A percentile compares a stretch with the other conserved stretches of the same genome.
Conservation (phyloP, 257 asterid species). For the Solanum verrucosum region DNA sequence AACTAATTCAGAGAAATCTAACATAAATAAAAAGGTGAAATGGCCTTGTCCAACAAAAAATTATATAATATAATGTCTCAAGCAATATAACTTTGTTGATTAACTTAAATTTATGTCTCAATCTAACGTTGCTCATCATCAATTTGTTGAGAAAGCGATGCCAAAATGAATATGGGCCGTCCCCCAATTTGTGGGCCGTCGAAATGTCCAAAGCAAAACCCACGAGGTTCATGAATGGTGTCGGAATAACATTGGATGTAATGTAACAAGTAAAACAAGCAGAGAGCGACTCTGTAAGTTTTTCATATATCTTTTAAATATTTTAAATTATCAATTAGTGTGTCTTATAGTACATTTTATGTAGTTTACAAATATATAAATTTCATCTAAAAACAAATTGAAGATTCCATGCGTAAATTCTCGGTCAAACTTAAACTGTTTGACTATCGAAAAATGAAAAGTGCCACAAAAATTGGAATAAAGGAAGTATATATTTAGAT, state of each 20-base stretch:
- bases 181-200: not conserved
- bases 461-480: rapidly evolving
- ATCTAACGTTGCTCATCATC: no score
- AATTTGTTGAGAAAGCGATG: not conserved
- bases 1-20: not conserved
- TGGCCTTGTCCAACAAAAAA: not conserved
- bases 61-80: not conserved
- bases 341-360: no score
- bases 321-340: no score
- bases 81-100: not conserved
- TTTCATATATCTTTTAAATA: not conserved
- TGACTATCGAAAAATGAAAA: not conserved
- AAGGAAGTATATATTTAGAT: no score
- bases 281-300: not conserved
- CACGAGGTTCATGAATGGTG: not conserved
- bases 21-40: not conserved
- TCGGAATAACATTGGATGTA: not conserved
- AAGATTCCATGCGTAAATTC: rapidly evolving
- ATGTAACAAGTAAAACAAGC: not conserved
- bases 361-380: no score
- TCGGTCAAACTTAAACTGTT: no score
- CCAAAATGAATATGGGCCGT: not conserved
- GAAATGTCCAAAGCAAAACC: not conserved
- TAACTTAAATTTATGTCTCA: no score
- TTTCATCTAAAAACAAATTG: no score